Evolutionary conservation across 768 basidiomycete species (phyloP).

Genomic region (Leccinum subtestaceum): DNA sequence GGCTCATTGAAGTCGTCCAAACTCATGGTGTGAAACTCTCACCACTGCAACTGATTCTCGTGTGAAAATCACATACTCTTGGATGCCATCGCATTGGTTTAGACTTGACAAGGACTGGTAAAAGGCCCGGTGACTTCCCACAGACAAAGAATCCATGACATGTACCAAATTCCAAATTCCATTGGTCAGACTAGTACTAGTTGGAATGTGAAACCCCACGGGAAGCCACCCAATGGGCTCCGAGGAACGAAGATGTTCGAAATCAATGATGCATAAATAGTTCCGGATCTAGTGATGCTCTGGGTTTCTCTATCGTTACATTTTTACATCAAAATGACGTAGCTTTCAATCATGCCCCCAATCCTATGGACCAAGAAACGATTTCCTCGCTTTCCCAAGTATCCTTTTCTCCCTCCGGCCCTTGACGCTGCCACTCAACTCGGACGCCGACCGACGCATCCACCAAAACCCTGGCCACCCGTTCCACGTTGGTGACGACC

Average conservation of each 20-base stretch:
- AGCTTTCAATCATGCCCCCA: constrained; percentile 15
- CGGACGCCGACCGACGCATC: constrained; percentile 27
- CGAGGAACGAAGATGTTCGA: neutral
- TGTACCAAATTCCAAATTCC: neutral
- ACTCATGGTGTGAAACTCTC: neutral
- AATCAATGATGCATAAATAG: neutral
- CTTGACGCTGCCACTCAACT: constrained; percentile 26
- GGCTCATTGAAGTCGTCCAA: neutral
- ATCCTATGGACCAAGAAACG: constrained; percentile 21
- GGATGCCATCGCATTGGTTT: neutral
- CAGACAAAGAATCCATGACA: neutral
- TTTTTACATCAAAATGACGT: neutral
- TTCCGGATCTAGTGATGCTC: neutral
- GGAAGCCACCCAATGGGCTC: neutral
- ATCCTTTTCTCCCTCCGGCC: constrained; percentile 12
- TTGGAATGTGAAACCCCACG: neutral
- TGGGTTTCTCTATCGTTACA: neutral
- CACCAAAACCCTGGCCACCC: constrained; percentile 22
- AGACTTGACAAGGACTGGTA: neutral
- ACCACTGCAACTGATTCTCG: no score
- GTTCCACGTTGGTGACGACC: constrained; percentile 21
- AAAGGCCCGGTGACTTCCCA: neutral
- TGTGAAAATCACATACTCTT: neutral
- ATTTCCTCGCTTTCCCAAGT: constrained; percentile 31
- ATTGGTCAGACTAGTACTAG: neutral